A percentile compares a stretch with the other conserved stretches of the same genome.
These are phyloP conservation scores for Pseudogymnoascus sp. DNA, from an alignment of 2,329 filamentous ascomycete genomes.

Conservation along the genomic window DNA sequence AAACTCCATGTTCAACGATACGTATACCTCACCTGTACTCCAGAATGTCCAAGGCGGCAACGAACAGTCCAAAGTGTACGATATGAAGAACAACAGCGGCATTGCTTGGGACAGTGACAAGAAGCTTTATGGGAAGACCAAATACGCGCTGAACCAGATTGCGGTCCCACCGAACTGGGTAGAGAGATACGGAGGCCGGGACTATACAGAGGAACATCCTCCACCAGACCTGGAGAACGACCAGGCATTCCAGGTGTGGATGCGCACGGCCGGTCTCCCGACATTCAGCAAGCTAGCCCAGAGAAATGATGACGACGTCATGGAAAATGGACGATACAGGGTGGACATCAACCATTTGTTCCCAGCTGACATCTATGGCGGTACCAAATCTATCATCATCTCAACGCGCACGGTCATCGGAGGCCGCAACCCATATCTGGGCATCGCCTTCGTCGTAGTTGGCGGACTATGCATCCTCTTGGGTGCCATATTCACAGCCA, in stretches of 20 bases:
- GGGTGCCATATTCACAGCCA: constrained; percentile 79
- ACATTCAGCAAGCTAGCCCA: constrained; percentile 90
- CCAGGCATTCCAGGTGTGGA: constrained; percentile 95
- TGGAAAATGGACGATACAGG: constrained; percentile 66
- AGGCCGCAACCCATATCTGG: constrained; percentile 89
- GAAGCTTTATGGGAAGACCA: constrained; percentile 64
- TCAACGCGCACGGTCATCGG: constrained; percentile 89
- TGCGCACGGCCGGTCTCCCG: constrained; percentile 90
- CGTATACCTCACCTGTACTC: constrained; percentile 59
- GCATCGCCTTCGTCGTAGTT: constrained; percentile 91
- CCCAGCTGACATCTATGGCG: constrained; percentile 67
- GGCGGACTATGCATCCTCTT: constrained; percentile 88
- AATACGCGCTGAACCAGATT: constrained; percentile 59
- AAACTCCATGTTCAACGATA: constrained; percentile 96
- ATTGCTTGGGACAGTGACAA: constrained; percentile 86
- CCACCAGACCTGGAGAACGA: constrained; percentile 67
- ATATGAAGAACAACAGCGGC: constrained; percentile 61
- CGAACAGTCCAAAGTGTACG: constrained; percentile 47
- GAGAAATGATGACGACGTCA: constrained; percentile 63
- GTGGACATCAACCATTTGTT: constrained; percentile 75
- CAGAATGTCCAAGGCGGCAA: constrained; percentile 42
- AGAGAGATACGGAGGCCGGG: constrained; percentile 55
- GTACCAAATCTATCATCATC: constrained; percentile 83
- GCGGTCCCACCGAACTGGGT: constrained; percentile 83
- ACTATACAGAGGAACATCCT: constrained; percentile 55